A percentile compares a stretch with the other conserved stretches of the same genome.
Evolutionary conservation across 257 asterid species (phyloP).

Genomic region (Petrea volubilis): DNA sequence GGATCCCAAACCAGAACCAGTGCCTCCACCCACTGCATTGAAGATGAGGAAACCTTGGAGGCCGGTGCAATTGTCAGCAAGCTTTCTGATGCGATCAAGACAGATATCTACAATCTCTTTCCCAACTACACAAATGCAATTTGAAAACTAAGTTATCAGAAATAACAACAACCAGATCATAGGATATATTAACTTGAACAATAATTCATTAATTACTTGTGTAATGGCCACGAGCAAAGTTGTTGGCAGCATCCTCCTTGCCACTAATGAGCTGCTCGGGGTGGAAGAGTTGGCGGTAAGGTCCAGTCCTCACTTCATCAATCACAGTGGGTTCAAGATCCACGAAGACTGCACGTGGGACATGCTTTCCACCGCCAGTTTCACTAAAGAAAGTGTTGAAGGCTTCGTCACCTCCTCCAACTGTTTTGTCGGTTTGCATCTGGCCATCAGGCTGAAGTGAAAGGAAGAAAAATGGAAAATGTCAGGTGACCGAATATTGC

Average conservation of each 20-base stretch:
- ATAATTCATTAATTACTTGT: slow-evolving; percentile 30
- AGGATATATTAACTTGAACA: neutral
- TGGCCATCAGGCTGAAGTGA: slow-evolving; percentile 43
- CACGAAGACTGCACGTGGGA: slow-evolving; percentile 47
- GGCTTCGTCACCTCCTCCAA: slow-evolving; percentile 48
- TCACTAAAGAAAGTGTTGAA: slow-evolving; percentile 49
- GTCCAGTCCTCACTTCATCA: slow-evolving; percentile 45
- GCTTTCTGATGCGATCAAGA: slow-evolving; percentile 48
- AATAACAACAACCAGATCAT: neutral
- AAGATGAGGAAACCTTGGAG: slow-evolving; percentile 46
- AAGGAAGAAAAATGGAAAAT: neutral
- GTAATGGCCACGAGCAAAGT: slow-evolving; percentile 47
- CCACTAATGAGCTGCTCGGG: slow-evolving; percentile 47
- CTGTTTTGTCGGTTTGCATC: slow-evolving; percentile 41
- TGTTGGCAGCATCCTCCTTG: slow-evolving; percentile 49
- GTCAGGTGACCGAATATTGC: neutral
- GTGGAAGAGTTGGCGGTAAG: slow-evolving; percentile 42
- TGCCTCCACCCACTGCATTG: slow-evolving; percentile 50
- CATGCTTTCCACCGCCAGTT: slow-evolving; percentile 48
- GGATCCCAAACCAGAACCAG: slow-evolving; percentile 48
- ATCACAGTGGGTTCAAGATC: slow-evolving; percentile 48
- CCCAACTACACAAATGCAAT: slow-evolving; percentile 26
- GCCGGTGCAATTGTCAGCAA: slow-evolving; percentile 49
- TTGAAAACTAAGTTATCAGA: neutral
- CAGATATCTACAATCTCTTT: slow-evolving; percentile 47